Base-by-base conservation (phyloP, 176 grass and related monocot genomes). In the Bonia amplexicaulis region DNA sequence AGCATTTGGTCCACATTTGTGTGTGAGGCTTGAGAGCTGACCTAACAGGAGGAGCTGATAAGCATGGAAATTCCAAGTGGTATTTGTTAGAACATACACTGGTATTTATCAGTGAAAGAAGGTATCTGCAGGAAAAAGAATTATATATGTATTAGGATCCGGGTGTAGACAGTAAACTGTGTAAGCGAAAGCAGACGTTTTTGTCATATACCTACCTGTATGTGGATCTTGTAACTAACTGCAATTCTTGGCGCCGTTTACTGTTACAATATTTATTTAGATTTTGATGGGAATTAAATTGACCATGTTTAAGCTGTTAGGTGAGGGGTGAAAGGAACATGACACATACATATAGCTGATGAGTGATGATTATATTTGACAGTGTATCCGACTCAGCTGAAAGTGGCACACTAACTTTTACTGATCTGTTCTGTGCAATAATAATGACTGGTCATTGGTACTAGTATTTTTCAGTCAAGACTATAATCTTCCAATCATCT, bases 331-430 rank as follows among this genome's bases (percentile, higher is more conserved):
- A 82, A 49, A 69, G 33, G 46, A 68, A 69, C 79, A 41, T 27
- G n/a, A 60, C 52, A 29, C 31, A 59, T 19, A n/a, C 37, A 73
- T 49, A 37, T 9, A 37, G 49, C 48, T 77, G 66, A 55, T 12
- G 19, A 60, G 53, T 70, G 51, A 85, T 47, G 26, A 49, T 52
- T 68, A 69, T 81, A 48, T 46, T 73, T 46, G 71, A 55, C 66
- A 73, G 14, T 73, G 46, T 71, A 71, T 71, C 60, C 20, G 15
- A 31, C 59, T 65, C 53, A 66, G 25, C 39, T 37, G 83, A 82
- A 90, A 86, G 88, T 72, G 46, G 64, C 78, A 86, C 35, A 44
- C 66, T 65, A 90, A 73, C 79, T 79, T 66, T 76, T 73, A 59
- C 9, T 57, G 37, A 58, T 20, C 15, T 80, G 54, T 71, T 23